Base-by-base conservation (phyloP, 2,329 filamentous ascomycete species). In the Byssothecium circinans region DNA sequence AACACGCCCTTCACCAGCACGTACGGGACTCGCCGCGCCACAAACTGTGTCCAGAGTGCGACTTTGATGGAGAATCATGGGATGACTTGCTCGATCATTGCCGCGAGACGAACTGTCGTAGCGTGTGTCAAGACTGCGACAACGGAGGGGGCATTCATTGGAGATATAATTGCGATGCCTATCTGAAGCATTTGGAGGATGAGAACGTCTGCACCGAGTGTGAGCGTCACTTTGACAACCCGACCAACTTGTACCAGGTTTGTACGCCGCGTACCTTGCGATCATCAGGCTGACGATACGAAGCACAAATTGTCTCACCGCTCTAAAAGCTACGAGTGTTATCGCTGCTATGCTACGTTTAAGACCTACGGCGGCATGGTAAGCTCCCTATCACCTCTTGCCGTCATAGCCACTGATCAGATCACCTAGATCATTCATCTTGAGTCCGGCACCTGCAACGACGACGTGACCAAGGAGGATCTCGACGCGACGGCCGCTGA, bases 311-410 rank as follows among this genome's bases (percentile, higher is more conserved):
- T 50, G 6, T 32, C 36, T 4, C 44, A 49, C 32, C 42, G 35
- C 29, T 11, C 17, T 8, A 36, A 12, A 8, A 25, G 36, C 29
- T 37, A 44, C 29, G 49, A 57, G 27, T 59, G 57, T 30, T 35
- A 49, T 10, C 15, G 35, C 20, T 59, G 57, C 43, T 18, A 41
- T 22, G 41, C 35, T 8, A 45, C 22, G 10, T 57, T 57, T 42
- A 53, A 43, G 15, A 56, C 52, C 2, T 57, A 57, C 29, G 49
- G 44, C 15, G 52, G 52, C 39, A 57, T 60, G 52, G 56, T 40
- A 39, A 27, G 25, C 49, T 22, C 11, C 11, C 12, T 15, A 5
- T 4, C 19, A 43, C 20, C 14, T 29, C 5, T 50, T 41, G 10
- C 23, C 10, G 10, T 25, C 23, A 10, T 10, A 25, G 23, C 23